Percentiles rank a stretch among this genome's conserved stretches.
phyloP scores from a whole-genome alignment of 164 flowering plant genomes.

The Annona cherimola region DNA sequence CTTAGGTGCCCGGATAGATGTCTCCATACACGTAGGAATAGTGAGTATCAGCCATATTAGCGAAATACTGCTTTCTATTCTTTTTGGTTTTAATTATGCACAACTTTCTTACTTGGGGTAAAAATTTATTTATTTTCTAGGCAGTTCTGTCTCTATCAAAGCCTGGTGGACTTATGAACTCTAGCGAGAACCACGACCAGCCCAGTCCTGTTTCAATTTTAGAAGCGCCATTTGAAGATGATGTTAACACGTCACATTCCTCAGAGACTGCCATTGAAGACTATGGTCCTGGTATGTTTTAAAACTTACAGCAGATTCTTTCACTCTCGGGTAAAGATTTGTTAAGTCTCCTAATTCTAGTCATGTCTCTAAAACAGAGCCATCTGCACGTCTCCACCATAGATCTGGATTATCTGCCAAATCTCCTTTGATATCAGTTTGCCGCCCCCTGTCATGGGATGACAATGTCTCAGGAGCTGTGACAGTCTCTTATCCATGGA shows the following conservation, averaged over 20 bases:
- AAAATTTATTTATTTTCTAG: constrained; percentile 6
- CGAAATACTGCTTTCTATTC: neutral
- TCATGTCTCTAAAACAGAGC: constrained; percentile 27
- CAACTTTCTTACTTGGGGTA: neutral
- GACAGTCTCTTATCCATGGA: neutral
- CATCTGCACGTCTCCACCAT: constrained; percentile 11
- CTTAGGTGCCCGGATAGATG: too few relatives aligned
- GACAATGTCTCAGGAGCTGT: constrained; percentile 39
- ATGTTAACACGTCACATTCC: constrained; percentile 31
- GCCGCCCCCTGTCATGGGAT: constrained; percentile 75
- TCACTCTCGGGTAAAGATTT: neutral
- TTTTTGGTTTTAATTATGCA: neutral
- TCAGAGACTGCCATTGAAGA: constrained; percentile 28
- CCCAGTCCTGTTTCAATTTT: constrained; percentile 48
- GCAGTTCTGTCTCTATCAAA: constrained; percentile 12
- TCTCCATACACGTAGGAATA: too few relatives aligned
- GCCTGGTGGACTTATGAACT: constrained; percentile 13
- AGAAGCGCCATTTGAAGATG: constrained; percentile 51
- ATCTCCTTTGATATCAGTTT: constrained; percentile 77
- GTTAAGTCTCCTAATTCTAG: neutral
- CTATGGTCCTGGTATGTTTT: constrained; percentile 32
- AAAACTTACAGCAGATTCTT: neutral
- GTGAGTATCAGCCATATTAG: too few relatives aligned
- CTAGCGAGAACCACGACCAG: constrained; percentile 38
- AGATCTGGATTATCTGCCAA: constrained; percentile 61